phyloP scores from a whole-genome alignment of 106 monocot species.

The Dendrobium chrysotoxum region DNA sequence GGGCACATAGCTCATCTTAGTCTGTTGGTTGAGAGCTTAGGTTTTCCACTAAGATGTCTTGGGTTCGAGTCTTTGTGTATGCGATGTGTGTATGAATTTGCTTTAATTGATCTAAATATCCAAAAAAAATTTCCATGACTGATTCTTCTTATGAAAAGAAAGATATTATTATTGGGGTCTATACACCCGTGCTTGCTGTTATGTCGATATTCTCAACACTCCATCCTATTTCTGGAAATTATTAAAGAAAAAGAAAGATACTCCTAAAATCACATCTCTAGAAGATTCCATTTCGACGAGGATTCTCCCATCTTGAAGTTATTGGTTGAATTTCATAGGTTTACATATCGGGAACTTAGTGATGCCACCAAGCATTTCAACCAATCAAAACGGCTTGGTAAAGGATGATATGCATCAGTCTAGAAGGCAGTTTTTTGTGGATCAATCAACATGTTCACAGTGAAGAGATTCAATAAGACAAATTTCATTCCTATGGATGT shows the following conservation, averaged over 20 bases:
- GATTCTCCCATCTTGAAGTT: not conserved
- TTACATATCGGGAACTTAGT: slow-evolving; percentile 56
- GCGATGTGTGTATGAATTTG: no score
- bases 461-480: slow-evolving; percentile 47
- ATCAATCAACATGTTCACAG: slow-evolving; percentile 33
- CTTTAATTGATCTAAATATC: no score
- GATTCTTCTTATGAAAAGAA: not conserved
- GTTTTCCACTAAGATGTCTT: no score
- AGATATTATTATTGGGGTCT: not conserved
- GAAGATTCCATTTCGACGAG: no score
- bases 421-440: slow-evolving; percentile 40
- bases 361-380: slow-evolving; percentile 54
- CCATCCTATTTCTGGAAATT: not conserved
- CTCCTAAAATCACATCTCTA: not conserved
- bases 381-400: slow-evolving; percentile 40
- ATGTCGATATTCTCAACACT: not conserved
- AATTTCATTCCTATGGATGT: no score
- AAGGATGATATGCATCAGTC: slow-evolving; percentile 66
- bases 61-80: no score
- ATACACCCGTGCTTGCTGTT: not conserved
- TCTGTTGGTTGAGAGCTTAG: no score
- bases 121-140: no score
- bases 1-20: no score
- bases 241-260: not conserved
- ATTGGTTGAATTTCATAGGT: slow-evolving; percentile 46